phyloP scores from a whole-genome alignment of 257 asterid genomes.

The Solanum ossicruentum region DNA sequence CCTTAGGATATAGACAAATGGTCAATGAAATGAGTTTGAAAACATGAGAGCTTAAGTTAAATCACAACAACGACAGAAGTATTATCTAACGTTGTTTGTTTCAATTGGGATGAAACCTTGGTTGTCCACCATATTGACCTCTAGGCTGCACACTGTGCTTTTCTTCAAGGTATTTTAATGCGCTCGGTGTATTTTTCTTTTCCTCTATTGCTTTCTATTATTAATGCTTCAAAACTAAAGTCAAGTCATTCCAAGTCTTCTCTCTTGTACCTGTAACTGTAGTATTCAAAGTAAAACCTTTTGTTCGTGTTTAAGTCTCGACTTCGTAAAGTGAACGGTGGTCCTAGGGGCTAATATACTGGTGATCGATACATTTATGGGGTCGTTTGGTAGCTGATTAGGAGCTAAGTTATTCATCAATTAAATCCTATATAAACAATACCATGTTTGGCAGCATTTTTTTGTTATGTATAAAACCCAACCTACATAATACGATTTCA shows the following conservation, averaged over 20 bases:
- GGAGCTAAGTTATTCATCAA: neutral
- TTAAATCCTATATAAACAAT: neutral
- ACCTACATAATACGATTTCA: neutral
- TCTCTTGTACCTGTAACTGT: neutral
- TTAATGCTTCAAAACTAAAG: neutral
- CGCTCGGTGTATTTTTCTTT: neutral
- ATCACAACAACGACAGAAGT: too few species aligned
- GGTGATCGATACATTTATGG: neutral
- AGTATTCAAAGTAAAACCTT: neutral
- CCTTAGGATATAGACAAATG: too few species aligned
- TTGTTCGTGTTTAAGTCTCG: neutral
- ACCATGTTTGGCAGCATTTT: neutral
- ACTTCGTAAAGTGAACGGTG: neutral
- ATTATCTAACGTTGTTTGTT: neutral
- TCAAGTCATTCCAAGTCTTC: neutral
- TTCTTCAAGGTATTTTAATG: neutral
- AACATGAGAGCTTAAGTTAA: too few species aligned
- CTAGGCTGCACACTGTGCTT: neutral
- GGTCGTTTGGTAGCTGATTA: neutral
- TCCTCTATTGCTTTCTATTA: neutral
- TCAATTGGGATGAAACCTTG: neutral
- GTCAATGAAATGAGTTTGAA: too few species aligned
- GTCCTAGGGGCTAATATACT: neutral
- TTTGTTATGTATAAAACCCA: neutral
- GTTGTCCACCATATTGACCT: neutral